Conservation (phyloP, 2,329 filamentous ascomycete genomes). For the Trichoderma endophyticum region DNA sequence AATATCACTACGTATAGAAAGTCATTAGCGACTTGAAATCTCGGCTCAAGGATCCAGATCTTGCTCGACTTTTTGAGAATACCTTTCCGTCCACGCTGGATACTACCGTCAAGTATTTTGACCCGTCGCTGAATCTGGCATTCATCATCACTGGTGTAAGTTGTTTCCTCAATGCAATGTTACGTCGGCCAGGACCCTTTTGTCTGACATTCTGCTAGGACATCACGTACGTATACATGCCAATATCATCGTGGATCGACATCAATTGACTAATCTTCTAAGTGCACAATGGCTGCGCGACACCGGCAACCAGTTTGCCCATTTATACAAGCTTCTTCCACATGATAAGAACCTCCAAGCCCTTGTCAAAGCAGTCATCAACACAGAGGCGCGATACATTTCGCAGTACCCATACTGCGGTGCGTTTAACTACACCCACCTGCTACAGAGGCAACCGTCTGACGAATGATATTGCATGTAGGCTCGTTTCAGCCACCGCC, state of each 20-base stretch:
- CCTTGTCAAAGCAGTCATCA: slow-evolving; percentile 68
- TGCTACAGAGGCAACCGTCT: not conserved
- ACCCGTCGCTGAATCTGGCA: slow-evolving; percentile 59
- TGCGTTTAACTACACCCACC: not conserved
- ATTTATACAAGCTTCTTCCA: slow-evolving; percentile 59
- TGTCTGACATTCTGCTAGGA: slow-evolving; percentile 20
- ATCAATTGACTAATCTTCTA: not conserved
- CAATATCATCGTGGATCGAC: not conserved
- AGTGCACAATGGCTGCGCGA: slow-evolving; percentile 70
- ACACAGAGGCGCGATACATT: slow-evolving; percentile 67
- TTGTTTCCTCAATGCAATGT: slow-evolving; percentile 49
- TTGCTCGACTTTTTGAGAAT: slow-evolving; percentile 79
- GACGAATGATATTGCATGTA: not conserved
- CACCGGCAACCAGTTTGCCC: slow-evolving; percentile 71
- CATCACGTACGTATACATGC: slow-evolving; percentile 24
- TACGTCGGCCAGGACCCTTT: slow-evolving; percentile 39
- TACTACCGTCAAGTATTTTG: slow-evolving; percentile 77
- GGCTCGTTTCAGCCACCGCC: slow-evolving; percentile 86
- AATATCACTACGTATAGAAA: slow-evolving; percentile 21
- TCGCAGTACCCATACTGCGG: slow-evolving; percentile 70
- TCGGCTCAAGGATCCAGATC: slow-evolving; percentile 52
- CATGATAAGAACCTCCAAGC: slow-evolving; percentile 59
- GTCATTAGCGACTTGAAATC: slow-evolving; percentile 36
- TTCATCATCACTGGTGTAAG: slow-evolving; percentile 85
- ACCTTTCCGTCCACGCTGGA: slow-evolving; percentile 80